phyloP scores from a whole-genome alignment of 2,329 filamentous ascomycete species.

The Epichloe brachyelytri region DNA sequence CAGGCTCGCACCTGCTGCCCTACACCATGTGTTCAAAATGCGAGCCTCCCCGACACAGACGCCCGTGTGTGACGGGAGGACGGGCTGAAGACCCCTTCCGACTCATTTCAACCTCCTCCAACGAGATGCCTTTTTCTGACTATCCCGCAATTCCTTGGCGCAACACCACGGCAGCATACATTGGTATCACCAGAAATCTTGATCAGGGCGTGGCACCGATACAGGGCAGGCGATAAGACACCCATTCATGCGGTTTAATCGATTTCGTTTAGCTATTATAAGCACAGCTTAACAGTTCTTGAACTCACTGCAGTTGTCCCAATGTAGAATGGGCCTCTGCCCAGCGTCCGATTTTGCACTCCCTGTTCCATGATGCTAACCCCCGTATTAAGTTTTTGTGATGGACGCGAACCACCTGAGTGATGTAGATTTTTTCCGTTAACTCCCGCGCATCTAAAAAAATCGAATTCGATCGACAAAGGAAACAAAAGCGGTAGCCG shows the following conservation, averaged over 20 bases:
- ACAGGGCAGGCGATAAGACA: neutral
- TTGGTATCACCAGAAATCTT: neutral
- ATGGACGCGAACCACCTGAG: neutral
- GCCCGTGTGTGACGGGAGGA: neutral
- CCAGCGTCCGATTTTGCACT: neutral
- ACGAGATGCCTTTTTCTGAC: neutral
- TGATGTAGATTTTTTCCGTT: neutral
- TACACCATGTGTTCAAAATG: neutral
- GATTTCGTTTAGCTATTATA: neutral
- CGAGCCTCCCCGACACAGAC: slow-evolving; percentile 1
- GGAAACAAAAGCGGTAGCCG: neutral
- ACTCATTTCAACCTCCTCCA: neutral
- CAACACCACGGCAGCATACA: neutral
- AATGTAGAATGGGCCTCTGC: neutral
- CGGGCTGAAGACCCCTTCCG: neutral
- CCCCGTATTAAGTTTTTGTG: neutral
- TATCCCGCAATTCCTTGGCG: neutral
- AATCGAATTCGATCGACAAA: neutral
- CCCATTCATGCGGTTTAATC: neutral
- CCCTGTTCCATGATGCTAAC: neutral
- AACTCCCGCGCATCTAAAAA: neutral
- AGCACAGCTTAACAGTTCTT: neutral
- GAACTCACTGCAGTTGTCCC: neutral
- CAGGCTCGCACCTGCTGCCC: neutral
- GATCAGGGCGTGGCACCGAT: neutral